phyloP scores from a whole-genome alignment of 1,284 basidiomycete species.

The Exobasidium rhododendri region DNA sequence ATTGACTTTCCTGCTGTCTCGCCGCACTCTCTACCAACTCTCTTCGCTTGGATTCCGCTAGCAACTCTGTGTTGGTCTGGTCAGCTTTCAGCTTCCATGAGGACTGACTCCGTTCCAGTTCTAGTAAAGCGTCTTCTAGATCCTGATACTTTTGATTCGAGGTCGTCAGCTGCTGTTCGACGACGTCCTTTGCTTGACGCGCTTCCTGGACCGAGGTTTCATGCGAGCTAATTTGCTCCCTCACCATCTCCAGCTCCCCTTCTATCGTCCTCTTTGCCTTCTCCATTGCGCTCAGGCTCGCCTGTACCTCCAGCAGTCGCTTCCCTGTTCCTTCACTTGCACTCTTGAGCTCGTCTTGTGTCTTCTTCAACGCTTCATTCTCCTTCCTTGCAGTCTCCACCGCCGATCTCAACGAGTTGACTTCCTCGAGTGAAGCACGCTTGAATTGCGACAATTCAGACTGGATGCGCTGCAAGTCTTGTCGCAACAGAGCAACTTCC shows the following conservation, averaged over 20 bases:
- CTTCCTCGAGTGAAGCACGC: conserved; percentile 47
- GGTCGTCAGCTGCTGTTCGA: conserved; percentile 72
- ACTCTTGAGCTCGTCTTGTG: conserved; percentile 14
- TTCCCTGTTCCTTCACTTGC: conserved; percentile 10
- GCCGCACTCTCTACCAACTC: conserved; percentile 50
- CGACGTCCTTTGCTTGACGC: conserved; percentile 33
- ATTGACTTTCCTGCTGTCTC: conserved; percentile 63
- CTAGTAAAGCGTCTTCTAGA: conserved; percentile 42
- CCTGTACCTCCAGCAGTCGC: conserved; percentile 60
- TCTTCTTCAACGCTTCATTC: conserved; percentile 17
- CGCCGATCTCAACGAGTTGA: conserved; percentile 54
- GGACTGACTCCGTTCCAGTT: conserved; percentile 34
- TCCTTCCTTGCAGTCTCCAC: conserved; percentile 54
- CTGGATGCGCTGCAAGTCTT: conserved; percentile 60
- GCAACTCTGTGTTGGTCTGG: conserved; percentile 38
- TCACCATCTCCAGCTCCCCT: conserved; percentile 76
- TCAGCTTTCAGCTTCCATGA: conserved; percentile 41
- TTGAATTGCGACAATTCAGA: conserved; percentile 42
- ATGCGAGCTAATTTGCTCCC: conserved; percentile 65
- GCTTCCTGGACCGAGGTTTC: conserved; percentile 51
- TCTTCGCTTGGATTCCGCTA: conserved; percentile 41
- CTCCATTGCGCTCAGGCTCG: conserved; percentile 65
- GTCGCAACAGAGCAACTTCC: conserved; percentile 73
- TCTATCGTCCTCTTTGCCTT: conserved; percentile 69
- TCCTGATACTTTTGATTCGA: conserved; percentile 59